A percentile compares a stretch with the other conserved stretches of the same genome.
These are phyloP conservation scores for Scortechinia acanthostroma DNA, from an alignment of 2,329 filamentous ascomycete genomes.

Conservation along the genomic window DNA sequence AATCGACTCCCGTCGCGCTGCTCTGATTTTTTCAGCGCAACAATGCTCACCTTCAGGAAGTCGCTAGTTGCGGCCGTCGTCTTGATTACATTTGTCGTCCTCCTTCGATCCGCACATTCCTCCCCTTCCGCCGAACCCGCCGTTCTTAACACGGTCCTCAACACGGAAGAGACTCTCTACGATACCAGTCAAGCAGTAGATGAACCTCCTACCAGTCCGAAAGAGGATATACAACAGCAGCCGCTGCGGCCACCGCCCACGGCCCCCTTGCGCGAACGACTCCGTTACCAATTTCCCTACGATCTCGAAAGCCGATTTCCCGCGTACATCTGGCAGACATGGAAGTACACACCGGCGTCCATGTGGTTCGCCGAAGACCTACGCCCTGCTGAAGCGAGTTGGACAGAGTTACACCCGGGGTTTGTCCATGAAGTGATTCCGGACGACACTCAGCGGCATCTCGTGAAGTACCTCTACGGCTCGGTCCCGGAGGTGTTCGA, in stretches of 20 bases:
- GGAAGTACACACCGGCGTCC: constrained; percentile 79
- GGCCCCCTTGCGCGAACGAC: background rate
- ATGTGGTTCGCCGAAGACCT: constrained; percentile 62
- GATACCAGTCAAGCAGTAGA: no score
- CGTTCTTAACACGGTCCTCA: no score
- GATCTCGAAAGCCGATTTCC: constrained; percentile 83
- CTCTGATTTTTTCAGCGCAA: no score
- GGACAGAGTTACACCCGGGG: constrained; percentile 78
- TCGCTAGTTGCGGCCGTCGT: background rate
- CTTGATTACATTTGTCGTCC: background rate
- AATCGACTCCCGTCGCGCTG: no score
- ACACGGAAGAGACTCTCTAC: no score
- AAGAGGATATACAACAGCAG: background rate
- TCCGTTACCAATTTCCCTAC: constrained; percentile 80
- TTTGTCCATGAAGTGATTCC: constrained; percentile 97
- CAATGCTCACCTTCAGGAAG: background rate
- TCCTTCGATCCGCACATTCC: constrained; percentile 1
- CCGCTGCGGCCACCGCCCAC: background rate
- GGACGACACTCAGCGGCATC: constrained; percentile 75
- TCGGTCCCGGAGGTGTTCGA: constrained; percentile 73
- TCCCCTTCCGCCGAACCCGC: background rate
- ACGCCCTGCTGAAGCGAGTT: constrained; percentile 78
- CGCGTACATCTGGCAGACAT: constrained; percentile 98
- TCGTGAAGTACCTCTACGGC: constrained; percentile 81
- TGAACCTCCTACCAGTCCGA: background rate